These are phyloP conservation scores for Gracilaria domingensis DNA, from an alignment of 23 red algal genomes.

Conservation along the genomic window DNA sequence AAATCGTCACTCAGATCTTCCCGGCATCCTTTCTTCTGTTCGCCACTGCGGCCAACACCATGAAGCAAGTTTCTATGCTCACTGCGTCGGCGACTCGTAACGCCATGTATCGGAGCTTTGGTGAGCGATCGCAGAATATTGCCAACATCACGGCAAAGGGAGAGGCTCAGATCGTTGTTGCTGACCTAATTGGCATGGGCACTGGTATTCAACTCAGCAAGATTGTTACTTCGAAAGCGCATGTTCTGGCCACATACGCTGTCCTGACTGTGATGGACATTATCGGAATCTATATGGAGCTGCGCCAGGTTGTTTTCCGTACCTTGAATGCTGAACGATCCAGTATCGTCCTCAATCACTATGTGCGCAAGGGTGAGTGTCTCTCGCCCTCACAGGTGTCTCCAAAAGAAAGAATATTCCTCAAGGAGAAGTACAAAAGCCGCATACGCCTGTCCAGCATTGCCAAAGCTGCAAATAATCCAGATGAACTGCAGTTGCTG, in stretches of 20 bases:
- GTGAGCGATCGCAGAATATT: conserved; percentile 91
- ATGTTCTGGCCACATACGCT: conserved; percentile 76
- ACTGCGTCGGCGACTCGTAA: conserved; percentile 96
- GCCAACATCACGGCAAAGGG: conserved; percentile 99
- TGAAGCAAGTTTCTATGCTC: conserved; percentile 96
- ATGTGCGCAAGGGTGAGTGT: conserved; percentile 71
- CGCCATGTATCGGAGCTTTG: conserved; percentile 99
- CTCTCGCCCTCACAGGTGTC: conserved; percentile 79
- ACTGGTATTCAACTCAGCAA: conserved; percentile 91
- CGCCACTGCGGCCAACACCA: conserved; percentile 90
- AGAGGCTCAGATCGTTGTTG: conserved; percentile 97
- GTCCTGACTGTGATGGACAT: conserved; percentile 87
- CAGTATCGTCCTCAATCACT: conserved; percentile 83
- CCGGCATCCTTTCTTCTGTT: conserved; percentile 92
- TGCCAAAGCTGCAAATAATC: conserved; percentile 63
- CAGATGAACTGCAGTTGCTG: conserved; percentile 71
- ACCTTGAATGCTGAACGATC: conserved; percentile 95
- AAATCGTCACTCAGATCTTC: conserved; percentile 97
- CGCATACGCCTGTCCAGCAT: conserved; percentile 76
- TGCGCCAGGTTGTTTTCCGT: conserved; percentile 94
- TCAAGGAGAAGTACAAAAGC: conserved; percentile 75
- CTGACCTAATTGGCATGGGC: conserved; percentile 96
- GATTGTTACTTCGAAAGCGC: conserved; percentile 58
- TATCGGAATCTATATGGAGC: conserved; percentile 94
- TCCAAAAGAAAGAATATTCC: conserved; percentile 79